phyloP scores from a whole-genome alignment of 805 yeast species.

The Ogataea nakhonphanomensis region DNA sequence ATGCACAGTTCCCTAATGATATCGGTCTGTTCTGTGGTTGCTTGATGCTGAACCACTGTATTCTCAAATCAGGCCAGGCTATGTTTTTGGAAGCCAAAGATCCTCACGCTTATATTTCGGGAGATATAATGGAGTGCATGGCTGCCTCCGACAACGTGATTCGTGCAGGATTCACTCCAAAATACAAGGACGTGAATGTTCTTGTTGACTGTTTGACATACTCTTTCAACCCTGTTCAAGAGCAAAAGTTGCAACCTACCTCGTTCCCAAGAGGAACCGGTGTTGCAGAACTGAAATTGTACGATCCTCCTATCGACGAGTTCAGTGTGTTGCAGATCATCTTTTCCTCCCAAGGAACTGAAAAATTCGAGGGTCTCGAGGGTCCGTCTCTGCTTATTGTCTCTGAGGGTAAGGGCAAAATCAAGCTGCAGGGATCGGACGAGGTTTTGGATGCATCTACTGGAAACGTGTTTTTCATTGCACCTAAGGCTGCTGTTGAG shows the following conservation, averaged over 20 bases:
- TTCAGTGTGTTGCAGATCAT: conserved; percentile 87
- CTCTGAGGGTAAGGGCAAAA: conserved; percentile 74
- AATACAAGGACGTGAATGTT: conserved; percentile 90
- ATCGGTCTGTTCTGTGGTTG: conserved; percentile 96
- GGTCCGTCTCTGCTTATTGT: conserved; percentile 89
- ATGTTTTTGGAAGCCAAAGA: conserved; percentile 95
- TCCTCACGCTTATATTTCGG: conserved; percentile 96
- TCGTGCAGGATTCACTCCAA: conserved; percentile 99
- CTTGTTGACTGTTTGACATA: conserved; percentile 90
- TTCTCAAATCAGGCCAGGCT: conserved; percentile 84
- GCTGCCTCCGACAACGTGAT: conserved; percentile 98
- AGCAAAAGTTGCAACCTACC: conserved; percentile 80
- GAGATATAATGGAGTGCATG: conserved; percentile 99
- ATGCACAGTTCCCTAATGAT: conserved; percentile 89
- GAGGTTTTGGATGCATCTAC: conserved; percentile 45
- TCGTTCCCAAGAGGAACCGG: conserved; percentile 61
- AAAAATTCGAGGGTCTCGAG: conserved; percentile 55
- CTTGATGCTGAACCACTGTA: conserved; percentile 83
- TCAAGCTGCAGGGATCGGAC: conserved; percentile 39
- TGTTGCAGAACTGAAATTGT: conserved; percentile 63
- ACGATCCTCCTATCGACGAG: conserved; percentile 96
- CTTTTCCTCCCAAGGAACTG: conserved; percentile 50
- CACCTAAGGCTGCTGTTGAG: conserved; percentile 68
- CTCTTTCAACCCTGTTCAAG: conserved; percentile 81
- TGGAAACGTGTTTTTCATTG: conserved; percentile 83